Conservation (phyloP, 768 basidiomycete species). For the Hortiboletus campestris region DNA sequence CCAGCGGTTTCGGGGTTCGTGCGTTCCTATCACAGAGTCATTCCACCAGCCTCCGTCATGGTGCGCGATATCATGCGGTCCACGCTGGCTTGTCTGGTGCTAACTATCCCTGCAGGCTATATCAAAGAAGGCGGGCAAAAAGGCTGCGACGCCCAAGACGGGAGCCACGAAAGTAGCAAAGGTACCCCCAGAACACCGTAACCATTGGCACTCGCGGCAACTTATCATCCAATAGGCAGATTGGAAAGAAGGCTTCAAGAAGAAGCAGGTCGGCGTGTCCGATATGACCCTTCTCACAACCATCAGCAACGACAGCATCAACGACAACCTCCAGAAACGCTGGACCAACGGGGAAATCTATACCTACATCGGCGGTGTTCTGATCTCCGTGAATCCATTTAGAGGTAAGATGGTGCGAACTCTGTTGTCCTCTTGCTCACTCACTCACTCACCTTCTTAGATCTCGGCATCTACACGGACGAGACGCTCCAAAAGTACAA, state of each 20-base stretch:
- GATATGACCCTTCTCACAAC: conserved; percentile 98
- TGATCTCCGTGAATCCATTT: conserved; percentile 99
- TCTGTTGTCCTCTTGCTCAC: conserved; percentile 1
- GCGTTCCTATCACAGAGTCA: background rate
- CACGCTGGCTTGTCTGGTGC: background rate
- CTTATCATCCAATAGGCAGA: conserved; percentile 64
- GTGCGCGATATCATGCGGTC: conserved; percentile 9
- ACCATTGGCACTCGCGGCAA: conserved; percentile 5
- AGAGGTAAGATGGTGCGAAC: conserved; percentile 53
- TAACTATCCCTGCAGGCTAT: conserved; percentile 52
- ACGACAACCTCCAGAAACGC: conserved; percentile 95
- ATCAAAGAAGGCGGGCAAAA: conserved; percentile 91
- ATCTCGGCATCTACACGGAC: conserved; percentile 97
- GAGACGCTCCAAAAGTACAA: conserved; percentile 81
- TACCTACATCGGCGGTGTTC: conserved; percentile 96
- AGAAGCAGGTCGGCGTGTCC: conserved; percentile 96
- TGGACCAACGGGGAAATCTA: conserved; percentile 97
- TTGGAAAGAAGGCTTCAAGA: conserved; percentile 99
- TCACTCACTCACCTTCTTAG: conserved; percentile 37
- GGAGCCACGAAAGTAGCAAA: conserved; percentile 68
- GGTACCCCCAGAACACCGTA: conserved; percentile 41
- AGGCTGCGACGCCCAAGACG: conserved; percentile 63
- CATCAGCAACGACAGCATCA: conserved; percentile 96
- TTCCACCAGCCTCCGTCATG: conserved; percentile 18
- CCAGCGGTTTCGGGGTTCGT: conserved; percentile 15